phyloP scores from a whole-genome alignment of 768 basidiomycete species.

The Lentinula lateritia region DNA sequence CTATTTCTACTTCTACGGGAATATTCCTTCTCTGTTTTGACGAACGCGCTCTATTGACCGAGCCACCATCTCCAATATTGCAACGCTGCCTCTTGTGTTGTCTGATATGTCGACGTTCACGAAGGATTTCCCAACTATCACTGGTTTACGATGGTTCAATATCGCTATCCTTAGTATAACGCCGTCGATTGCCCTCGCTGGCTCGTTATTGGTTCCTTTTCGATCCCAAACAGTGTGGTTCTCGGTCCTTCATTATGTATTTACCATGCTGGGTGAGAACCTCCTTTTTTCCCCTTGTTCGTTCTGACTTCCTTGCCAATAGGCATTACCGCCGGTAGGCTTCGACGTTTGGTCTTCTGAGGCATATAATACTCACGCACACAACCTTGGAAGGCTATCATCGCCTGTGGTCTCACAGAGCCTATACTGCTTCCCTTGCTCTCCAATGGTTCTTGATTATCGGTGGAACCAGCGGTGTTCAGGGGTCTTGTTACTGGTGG shows the following conservation, averaged over 20 bases:
- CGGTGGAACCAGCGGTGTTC: conserved; percentile 77
- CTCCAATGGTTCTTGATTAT: conserved; percentile 67
- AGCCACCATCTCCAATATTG: not conserved
- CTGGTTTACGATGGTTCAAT: conserved; percentile 73
- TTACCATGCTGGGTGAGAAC: conserved; percentile 75
- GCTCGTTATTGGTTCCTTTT: conserved; percentile 43
- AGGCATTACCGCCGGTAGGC: conserved; percentile 46
- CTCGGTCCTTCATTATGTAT: conserved; percentile 68
- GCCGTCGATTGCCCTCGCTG: conserved; percentile 68
- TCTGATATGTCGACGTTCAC: not conserved
- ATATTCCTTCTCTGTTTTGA: conserved; percentile 1
- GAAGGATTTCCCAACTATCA: conserved; percentile 40
- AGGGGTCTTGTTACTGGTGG: conserved; percentile 90
- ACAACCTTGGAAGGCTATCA: conserved; percentile 56
- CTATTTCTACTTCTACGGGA: conserved; percentile 1
- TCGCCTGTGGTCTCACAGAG: conserved; percentile 81
- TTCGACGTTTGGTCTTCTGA: conserved; percentile 2
- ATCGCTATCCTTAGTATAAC: conserved; percentile 63
- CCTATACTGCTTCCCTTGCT: conserved; percentile 70
- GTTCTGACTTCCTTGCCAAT: conserved; percentile 8
- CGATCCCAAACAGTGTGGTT: conserved; percentile 53
- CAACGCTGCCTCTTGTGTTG: not conserved
- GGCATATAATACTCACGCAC: conserved; percentile 2
- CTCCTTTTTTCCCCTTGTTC: not conserved
- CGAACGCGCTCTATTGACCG: not conserved